Conservation (phyloP, 2,329 filamentous ascomycete genomes). For the Talaromyces marneffei region DNA sequence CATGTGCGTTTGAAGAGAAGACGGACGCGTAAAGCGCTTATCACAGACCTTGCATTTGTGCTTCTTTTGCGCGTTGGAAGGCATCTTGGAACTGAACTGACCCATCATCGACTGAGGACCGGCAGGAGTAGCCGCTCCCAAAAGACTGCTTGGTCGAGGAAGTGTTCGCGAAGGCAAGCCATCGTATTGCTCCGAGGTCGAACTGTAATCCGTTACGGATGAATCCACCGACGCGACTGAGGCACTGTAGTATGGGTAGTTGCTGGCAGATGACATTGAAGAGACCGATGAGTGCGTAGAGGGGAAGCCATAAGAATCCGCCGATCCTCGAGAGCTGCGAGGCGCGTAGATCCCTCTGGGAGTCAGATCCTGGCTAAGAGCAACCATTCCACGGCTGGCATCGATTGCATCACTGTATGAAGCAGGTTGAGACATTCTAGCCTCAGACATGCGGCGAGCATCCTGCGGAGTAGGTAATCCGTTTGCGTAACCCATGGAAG, state of each 20-base stretch:
- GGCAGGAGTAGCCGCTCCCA: slow-evolving; percentile 62
- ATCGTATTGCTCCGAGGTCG: slow-evolving; percentile 76
- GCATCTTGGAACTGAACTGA: slow-evolving; percentile 94
- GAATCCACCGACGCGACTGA: slow-evolving; percentile 65
- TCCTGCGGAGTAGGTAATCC: slow-evolving; percentile 44
- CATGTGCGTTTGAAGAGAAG: slow-evolving; percentile 94
- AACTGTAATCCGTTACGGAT: slow-evolving; percentile 88
- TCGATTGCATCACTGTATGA: slow-evolving; percentile 86
- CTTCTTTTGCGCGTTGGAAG: slow-evolving; percentile 95
- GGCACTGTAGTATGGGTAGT: slow-evolving; percentile 79
- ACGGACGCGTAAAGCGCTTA: slow-evolving; percentile 92
- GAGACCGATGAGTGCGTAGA: slow-evolving; percentile 86
- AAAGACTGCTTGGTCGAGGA: slow-evolving; percentile 65
- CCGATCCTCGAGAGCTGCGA: slow-evolving; percentile 61
- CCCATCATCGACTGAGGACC: slow-evolving; percentile 97
- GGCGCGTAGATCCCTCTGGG: slow-evolving; percentile 82
- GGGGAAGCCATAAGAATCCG: slow-evolving; percentile 88
- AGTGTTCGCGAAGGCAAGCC: slow-evolving; percentile 74
- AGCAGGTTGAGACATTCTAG: slow-evolving; percentile 41
- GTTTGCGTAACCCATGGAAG: slow-evolving; percentile 67
- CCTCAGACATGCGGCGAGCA: slow-evolving; percentile 62
- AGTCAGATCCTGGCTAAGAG: slow-evolving; percentile 87
- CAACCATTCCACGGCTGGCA: slow-evolving; percentile 88
- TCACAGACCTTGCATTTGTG: slow-evolving; percentile 99
- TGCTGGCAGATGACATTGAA: slow-evolving; percentile 77